These are phyloP conservation scores for Agaricus sinodeliciosus DNA, from an alignment of 768 basidiomycete species.

Conservation along the genomic window DNA sequence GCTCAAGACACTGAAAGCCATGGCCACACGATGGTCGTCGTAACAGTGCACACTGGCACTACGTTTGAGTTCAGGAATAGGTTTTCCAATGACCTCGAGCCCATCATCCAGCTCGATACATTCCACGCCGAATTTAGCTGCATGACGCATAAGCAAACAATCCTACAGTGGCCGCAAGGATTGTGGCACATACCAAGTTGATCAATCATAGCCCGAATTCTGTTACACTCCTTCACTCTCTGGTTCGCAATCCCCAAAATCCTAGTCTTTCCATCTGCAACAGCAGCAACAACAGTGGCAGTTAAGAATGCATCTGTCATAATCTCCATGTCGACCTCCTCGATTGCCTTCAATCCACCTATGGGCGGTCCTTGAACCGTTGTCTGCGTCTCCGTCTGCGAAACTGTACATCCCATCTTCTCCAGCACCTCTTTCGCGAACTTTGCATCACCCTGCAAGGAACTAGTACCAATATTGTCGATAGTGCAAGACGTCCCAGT, in stretches of 20 bases:
- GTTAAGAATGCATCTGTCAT: conserved; percentile 99
- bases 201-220: conserved; percentile 95
- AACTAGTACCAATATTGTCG: conserved; percentile 81
- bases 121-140: conserved; percentile 92
- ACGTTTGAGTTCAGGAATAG: conserved; percentile 50
- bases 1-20: conserved; percentile 92
- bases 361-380: conserved; percentile 87
- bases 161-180: not conserved
- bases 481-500: conserved; percentile 97
- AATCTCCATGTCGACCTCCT: conserved; percentile 94
- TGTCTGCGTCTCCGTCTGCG: conserved; percentile 83
- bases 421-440: conserved; percentile 92
- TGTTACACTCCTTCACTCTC: conserved; percentile 96
- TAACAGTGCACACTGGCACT: conserved; percentile 92
- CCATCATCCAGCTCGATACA: conserved; percentile 92
- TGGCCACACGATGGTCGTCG: conserved; percentile 97
- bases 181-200: conserved; percentile 64
- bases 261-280: conserved; percentile 63
- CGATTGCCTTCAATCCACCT: conserved; percentile 76
- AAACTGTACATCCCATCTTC: conserved; percentile 91
- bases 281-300: conserved; percentile 87
- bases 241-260: conserved; percentile 97
- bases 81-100: conserved; percentile 80
- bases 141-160: not conserved
- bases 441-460: conserved; percentile 94